phyloP scores from a whole-genome alignment of 2,329 filamentous ascomycete genomes.

The Gliomastix tumulicola region DNA sequence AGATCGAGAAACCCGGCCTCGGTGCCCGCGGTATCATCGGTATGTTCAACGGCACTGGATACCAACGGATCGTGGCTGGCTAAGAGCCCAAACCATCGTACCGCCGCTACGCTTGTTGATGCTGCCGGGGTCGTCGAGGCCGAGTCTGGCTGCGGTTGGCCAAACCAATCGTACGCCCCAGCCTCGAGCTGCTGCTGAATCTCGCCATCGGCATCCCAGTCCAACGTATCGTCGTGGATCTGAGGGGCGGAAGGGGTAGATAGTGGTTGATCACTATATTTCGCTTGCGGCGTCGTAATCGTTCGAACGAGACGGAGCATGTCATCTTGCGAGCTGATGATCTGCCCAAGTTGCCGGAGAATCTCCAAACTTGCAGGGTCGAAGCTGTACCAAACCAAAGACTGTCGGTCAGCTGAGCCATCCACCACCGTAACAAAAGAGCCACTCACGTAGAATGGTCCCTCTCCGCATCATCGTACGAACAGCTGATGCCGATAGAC shows the following conservation, averaged over 20 bases:
- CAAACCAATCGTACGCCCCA: slow-evolving; percentile 2
- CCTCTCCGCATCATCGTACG: slow-evolving; percentile 17
- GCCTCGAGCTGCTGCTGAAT: slow-evolving; percentile 4
- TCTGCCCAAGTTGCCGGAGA: slow-evolving; percentile 13
- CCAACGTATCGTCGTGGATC: not conserved
- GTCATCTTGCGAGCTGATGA: slow-evolving; percentile 12
- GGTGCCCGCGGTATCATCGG: not conserved
- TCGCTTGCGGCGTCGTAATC: slow-evolving; percentile 5
- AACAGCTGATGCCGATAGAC: slow-evolving; percentile 21
- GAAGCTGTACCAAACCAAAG: slow-evolving; percentile 12
- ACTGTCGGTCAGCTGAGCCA: not conserved
- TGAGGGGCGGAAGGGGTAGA: not conserved
- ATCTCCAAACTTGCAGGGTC: slow-evolving; percentile 27
- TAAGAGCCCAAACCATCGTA: slow-evolving; percentile 15
- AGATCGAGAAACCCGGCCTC: slow-evolving; percentile 3
- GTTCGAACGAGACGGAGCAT: slow-evolving; percentile 9
- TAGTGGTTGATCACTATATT: too few relatives aligned
- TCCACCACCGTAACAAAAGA: not conserved
- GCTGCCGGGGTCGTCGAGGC: slow-evolving; percentile 12
- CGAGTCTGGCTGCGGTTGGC: slow-evolving; percentile 11
- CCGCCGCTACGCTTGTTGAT: slow-evolving; percentile 12
- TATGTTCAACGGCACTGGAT: too few relatives aligned
- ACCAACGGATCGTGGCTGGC: slow-evolving; percentile 4
- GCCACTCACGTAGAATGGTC: slow-evolving; percentile 16
- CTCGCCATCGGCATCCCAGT: not conserved